Base-by-base conservation (phyloP, 139 green algal genomes). In the Closterium sp. region DNA sequence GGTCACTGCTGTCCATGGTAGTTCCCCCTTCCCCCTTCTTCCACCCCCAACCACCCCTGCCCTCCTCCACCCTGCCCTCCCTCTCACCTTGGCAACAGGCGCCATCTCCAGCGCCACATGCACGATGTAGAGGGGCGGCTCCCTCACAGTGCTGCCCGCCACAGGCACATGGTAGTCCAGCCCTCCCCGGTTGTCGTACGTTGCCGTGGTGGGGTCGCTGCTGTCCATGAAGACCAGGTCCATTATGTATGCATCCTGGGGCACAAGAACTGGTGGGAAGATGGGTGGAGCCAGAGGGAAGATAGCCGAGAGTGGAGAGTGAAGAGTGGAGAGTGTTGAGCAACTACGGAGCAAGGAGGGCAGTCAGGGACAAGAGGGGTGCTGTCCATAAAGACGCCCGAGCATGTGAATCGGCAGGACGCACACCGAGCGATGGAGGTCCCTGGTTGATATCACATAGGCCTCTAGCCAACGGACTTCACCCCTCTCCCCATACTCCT, bases 31-130 rank as follows among this genome's bases (percentile, higher is more conserved):
- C n/a, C n/a, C 42, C 42, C 42, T 7, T 7, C 42, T 7, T 62
- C 42, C 42, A 5, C 7, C 42, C 42, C 42, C 42, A 62, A n/a
- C n/a, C 42, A 62, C 42, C 42, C 42, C 42, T 7, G 42, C 42
- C 42, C 10, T 13, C 10, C 45, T 70, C 45, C 32, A 38, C 32
- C 32, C 32, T 7, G 3, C 32, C 32, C 32, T 3, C 38, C n/a
- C n/a, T 62, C 62, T 79, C 22, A 94, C 97, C 97, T 99, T 99
- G 31, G 97, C 97, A 91, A 99, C 98, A 38, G 98, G 98, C 62
- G 98, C 98, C 98, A 99, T 99, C 95, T 99, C 98, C 2, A 99
- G 97, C 4, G 98, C 96, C 4, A 99, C 94, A 95, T 99, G 98
- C 13, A 97, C 95, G 4, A 99, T 93, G 90, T 96, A 96, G 90